A percentile compares a stretch with the other conserved stretches of the same genome.
These are phyloP conservation scores for Beta macrorhiza DNA, from an alignment of 179 eudicot species.

Conservation along the genomic window DNA sequence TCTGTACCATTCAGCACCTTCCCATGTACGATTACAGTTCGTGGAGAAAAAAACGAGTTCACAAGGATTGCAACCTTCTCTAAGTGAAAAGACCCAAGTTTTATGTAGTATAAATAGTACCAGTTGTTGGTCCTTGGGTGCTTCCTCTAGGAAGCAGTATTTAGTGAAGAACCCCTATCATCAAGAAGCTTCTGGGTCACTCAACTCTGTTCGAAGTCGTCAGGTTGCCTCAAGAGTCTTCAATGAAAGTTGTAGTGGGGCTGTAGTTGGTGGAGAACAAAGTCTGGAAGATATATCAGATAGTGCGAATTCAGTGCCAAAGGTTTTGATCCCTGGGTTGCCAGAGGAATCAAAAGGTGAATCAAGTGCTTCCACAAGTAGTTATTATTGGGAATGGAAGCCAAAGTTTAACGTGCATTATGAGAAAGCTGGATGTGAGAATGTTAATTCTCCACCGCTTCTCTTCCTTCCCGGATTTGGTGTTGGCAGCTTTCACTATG, in stretches of 20 bases:
- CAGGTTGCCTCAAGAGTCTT: conserved; percentile 36
- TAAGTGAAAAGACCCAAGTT: conserved; percentile 26
- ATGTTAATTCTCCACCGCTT: conserved; percentile 63
- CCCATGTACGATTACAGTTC: conserved; percentile 27
- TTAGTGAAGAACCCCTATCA: conserved; percentile 19
- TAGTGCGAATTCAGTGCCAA: conserved; percentile 38
- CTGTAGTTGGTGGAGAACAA: conserved; percentile 52
- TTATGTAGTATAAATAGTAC: conserved; percentile 7
- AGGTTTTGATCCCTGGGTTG: conserved; percentile 70
- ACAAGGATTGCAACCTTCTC: conserved; percentile 24
- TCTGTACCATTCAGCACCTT: conserved; percentile 49
- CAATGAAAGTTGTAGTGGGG: conserved; percentile 43
- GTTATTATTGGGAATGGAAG: conserved; percentile 85
- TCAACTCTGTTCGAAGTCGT: conserved; percentile 26
- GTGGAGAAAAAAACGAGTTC: conserved; percentile 27
- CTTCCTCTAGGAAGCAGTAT: conserved; percentile 22
- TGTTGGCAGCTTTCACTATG: conserved; percentile 94
- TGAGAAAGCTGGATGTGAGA: conserved; percentile 66
- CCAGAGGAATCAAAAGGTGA: conserved; percentile 69
- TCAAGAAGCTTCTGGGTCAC: conserved; percentile 25
- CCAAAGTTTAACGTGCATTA: conserved; percentile 79
- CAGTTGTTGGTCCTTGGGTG: conserved; percentile 19
- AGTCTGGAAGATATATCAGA: conserved; percentile 35
- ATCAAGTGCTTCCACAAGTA: conserved; percentile 48
- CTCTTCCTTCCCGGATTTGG: conserved; percentile 97